These are phyloP conservation scores for Rhizophlyctis rosea DNA, from an alignment of 192 early-diverging fungal genomes.

Conservation along the genomic window DNA sequence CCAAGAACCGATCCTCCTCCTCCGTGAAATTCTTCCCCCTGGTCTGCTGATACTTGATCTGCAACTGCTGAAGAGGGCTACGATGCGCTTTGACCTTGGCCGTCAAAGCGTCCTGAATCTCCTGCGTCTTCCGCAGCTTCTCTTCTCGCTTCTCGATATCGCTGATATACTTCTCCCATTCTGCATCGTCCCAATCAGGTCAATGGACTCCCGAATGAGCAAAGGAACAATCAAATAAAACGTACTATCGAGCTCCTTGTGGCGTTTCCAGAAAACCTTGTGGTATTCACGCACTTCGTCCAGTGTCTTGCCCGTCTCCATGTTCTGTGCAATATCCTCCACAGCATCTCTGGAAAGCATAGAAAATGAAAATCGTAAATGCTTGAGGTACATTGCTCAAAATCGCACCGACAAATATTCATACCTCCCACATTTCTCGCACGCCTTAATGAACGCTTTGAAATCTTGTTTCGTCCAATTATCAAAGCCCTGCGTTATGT, in stretches of 20 bases:
- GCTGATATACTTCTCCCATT: conserved; percentile 80
- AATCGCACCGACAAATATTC: too few relatives aligned
- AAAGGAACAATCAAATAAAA: background rate
- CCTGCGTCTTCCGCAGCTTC: conserved; percentile 70
- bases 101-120: conserved; percentile 80
- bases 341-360: conserved; percentile 56
- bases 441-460: conserved; percentile 77
- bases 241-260: conserved; percentile 75
- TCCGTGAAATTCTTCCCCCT: conserved; percentile 92
- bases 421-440: conserved; percentile 78
- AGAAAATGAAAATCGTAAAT: too few relatives aligned
- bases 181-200: conserved; percentile 38
- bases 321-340: conserved; percentile 72
- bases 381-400: too few relatives aligned
- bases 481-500: conserved; percentile 88
- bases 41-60: conserved; percentile 82
- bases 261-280: conserved; percentile 84
- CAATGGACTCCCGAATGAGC: too few relatives aligned
- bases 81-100: conserved; percentile 70
- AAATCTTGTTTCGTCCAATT: conserved; percentile 93
- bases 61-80: conserved; percentile 83
- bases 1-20: conserved; percentile 95
- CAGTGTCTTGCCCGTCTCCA: conserved; percentile 89
- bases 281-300: conserved; percentile 83
- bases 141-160: conserved; percentile 90